phyloP scores from a whole-genome alignment of 306 rosid species.

The Quillaja saponaria region DNA sequence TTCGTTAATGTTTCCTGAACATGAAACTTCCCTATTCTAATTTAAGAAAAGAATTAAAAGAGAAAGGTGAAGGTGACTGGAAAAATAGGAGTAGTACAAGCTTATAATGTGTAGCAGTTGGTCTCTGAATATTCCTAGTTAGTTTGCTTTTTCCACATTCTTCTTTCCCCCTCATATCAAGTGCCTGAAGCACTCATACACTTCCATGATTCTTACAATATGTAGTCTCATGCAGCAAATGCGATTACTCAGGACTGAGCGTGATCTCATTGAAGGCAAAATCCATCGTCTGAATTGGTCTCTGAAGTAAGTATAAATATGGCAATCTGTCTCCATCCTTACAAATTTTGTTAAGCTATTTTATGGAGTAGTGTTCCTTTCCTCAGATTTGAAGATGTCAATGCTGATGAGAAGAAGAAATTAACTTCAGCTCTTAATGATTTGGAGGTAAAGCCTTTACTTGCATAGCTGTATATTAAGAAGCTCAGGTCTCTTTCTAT shows the following conservation, averaged over 20 bases:
- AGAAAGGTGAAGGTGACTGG: not conserved
- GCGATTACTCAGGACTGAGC: constrained; percentile 71
- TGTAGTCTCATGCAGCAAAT: constrained; percentile 59
- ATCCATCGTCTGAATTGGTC: constrained; percentile 80
- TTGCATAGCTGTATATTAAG: constrained; percentile 13
- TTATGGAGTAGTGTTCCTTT: constrained; percentile 11
- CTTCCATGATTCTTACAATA: constrained; percentile 14
- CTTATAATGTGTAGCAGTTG: not conserved
- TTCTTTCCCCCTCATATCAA: not conserved
- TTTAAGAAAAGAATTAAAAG: not conserved
- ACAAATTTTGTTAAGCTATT: constrained; percentile 5
- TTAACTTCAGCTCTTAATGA: constrained; percentile 45
- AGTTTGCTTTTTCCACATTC: constrained; percentile 9
- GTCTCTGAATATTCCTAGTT: not conserved
- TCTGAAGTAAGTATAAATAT: constrained; percentile 62
- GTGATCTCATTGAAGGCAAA: constrained; percentile 82
- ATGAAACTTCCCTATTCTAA: not conserved
- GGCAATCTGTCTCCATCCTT: constrained; percentile 13
- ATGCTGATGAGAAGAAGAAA: constrained; percentile 43
- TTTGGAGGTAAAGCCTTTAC: constrained; percentile 63
- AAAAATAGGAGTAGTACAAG: constrained; percentile 1
- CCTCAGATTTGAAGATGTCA: constrained; percentile 65
- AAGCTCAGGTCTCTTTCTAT: constrained; percentile 7
- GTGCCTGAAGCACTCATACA: constrained; percentile 10
- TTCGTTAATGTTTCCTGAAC: not conserved